These are phyloP conservation scores for Cucurbita maxima DNA, from an alignment of 306 rosid species.

Conservation along the genomic window DNA sequence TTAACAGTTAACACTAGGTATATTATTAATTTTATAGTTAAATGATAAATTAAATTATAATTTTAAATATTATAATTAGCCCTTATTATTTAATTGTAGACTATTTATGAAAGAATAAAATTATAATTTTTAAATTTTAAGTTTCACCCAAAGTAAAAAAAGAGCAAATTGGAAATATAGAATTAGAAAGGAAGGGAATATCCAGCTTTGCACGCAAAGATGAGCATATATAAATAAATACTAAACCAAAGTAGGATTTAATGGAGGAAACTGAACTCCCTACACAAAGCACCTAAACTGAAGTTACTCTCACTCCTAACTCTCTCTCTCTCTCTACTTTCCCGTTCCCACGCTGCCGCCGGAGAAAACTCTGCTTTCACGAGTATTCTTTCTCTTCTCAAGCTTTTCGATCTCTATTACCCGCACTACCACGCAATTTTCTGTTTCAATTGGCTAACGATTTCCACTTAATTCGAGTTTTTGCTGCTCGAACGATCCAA, in stretches of 20 bases:
- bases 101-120: too few species aligned
- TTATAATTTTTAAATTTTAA: too few species aligned
- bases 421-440: not conserved
- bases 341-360: not conserved
- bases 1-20: too few species aligned
- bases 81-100: too few species aligned
- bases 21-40: too few species aligned
- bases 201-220: not conserved
- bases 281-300: not conserved
- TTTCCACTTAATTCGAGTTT: conserved; percentile 9
- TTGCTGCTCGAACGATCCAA: not conserved
- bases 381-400: not conserved
- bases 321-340: not conserved
- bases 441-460: not conserved
- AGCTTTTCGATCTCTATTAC: conserved; percentile 11
- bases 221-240: not conserved
- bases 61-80: too few species aligned
- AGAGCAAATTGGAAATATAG: not conserved
- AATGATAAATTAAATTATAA: too few species aligned
- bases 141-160: too few species aligned
- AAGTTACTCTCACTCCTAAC: not conserved
- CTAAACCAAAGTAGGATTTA: not conserved
- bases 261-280: not conserved
- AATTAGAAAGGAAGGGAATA: not conserved
- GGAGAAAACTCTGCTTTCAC: not conserved